Conservation (phyloP, 192 early-diverging fungal species). For the Backusella australiensis region DNA sequence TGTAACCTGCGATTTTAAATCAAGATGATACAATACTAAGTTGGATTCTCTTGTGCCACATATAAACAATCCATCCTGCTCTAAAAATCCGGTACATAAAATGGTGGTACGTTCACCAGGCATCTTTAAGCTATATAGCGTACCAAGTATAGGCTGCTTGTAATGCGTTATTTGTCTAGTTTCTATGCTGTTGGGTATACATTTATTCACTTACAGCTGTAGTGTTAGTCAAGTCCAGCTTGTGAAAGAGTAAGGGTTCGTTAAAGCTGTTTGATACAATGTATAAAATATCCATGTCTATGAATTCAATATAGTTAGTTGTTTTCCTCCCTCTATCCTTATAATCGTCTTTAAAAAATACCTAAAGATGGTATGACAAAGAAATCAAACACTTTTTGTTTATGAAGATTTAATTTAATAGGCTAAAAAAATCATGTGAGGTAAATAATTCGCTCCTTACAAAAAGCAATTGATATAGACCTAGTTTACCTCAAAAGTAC, state of each 20-base stretch:
- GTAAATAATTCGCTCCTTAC: background rate
- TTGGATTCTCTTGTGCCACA: slow-evolving; percentile 45
- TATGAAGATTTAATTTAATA: slow-evolving; percentile 35
- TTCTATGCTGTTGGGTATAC: background rate
- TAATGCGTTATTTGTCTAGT: background rate
- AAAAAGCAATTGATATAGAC: background rate
- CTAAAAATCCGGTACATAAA: slow-evolving; percentile 24
- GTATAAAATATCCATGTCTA: slow-evolving; percentile 29
- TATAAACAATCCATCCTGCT: slow-evolving; percentile 27
- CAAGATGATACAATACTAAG: slow-evolving; percentile 32
- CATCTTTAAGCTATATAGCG: slow-evolving; percentile 22
- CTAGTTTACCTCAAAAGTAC: slow-evolving; percentile 37
- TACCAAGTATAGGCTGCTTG: slow-evolving; percentile 13
- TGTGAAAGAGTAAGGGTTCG: slow-evolving; percentile 31
- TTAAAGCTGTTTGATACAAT: slow-evolving; percentile 37
- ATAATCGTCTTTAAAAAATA: background rate
- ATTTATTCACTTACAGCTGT: background rate
- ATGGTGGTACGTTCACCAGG: slow-evolving; percentile 29
- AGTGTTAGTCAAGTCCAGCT: slow-evolving; percentile 25
- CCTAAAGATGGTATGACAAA: slow-evolving; percentile 33
- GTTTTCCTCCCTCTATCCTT: background rate
- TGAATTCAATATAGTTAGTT: background rate
- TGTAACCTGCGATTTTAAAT: background rate
- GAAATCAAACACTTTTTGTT: slow-evolving; percentile 45
- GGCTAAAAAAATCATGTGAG: slow-evolving; percentile 17